phyloP scores from a whole-genome alignment of 2,329 filamentous ascomycete genomes.

The Aurifilum marmelostoma region DNA sequence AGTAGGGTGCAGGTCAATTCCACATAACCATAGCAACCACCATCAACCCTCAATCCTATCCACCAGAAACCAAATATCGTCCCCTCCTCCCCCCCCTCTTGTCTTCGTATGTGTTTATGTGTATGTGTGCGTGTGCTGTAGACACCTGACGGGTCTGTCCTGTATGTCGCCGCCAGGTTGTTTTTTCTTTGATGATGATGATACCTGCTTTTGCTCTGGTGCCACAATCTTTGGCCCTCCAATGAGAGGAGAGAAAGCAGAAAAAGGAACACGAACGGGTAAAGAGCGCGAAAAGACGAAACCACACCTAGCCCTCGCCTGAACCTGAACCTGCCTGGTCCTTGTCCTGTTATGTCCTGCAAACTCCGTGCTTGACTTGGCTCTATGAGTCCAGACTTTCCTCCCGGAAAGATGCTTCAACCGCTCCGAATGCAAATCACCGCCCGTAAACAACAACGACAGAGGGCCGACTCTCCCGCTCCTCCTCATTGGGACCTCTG shows the following conservation, averaged over 20 bases:
- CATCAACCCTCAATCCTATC: neutral
- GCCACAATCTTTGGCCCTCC: neutral
- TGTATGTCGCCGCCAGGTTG: neutral
- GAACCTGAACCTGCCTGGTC: neutral
- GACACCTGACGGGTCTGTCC: neutral
- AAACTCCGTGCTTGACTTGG: constrained; percentile 15
- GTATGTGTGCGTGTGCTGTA: neutral
- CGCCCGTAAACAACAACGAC: neutral
- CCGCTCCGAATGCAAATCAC: neutral
- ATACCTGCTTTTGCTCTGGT: neutral
- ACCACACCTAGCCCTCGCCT: neutral
- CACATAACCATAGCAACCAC: neutral
- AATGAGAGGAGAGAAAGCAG: neutral
- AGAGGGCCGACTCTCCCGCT: neutral
- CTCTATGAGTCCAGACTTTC: constrained; percentile 10
- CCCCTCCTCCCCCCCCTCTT: neutral
- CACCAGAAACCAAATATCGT: no score
- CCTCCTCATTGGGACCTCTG: neutral
- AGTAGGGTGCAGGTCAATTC: neutral
- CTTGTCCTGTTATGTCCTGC: constrained; percentile 8
- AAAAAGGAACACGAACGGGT: neutral
- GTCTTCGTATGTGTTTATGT: no score
- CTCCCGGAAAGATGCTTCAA: constrained; percentile 7
- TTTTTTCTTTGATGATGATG: neutral
- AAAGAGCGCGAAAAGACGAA: neutral